Conservation (phyloP, 192 early-diverging fungal genomes). For the Coemansia sp. region DNA sequence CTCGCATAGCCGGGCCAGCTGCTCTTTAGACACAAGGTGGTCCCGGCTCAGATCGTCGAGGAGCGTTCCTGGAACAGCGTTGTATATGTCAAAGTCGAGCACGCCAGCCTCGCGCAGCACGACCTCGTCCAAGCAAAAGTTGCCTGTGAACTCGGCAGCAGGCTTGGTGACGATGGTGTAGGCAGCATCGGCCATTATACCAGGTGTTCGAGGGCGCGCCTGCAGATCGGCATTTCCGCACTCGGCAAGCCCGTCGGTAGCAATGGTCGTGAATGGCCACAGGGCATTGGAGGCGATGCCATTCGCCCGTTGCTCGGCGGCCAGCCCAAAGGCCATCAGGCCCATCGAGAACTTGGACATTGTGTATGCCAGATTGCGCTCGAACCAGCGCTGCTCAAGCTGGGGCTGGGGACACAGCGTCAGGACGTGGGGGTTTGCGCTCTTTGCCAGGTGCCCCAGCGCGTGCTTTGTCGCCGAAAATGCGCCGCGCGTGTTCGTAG, state of each 20-base stretch:
- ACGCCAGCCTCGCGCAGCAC: slow-evolving; percentile 65
- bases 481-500: slow-evolving; percentile 68
- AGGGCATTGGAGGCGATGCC: slow-evolving; percentile 70
- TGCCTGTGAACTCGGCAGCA: slow-evolving; percentile 54
- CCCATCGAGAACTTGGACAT: slow-evolving; percentile 67
- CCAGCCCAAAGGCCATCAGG: slow-evolving; percentile 65
- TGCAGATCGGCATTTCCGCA: slow-evolving; percentile 37
- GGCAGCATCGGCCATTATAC: slow-evolving; percentile 75
- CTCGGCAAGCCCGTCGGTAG: slow-evolving; percentile 61
- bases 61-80: slow-evolving; percentile 22
- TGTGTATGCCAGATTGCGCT: slow-evolving; percentile 58
- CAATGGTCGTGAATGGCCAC: slow-evolving; percentile 71
- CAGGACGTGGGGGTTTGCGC: slow-evolving; percentile 71
- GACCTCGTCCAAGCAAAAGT: slow-evolving; percentile 72
- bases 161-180: slow-evolving; percentile 62
- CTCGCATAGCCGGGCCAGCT: too few relatives aligned
- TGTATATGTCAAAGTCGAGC: slow-evolving; percentile 43
- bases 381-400: slow-evolving; percentile 65
- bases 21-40: too few relatives aligned
- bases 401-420: slow-evolving; percentile 66
- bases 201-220: slow-evolving; percentile 44
- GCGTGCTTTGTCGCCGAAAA: slow-evolving; percentile 67
- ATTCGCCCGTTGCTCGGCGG: slow-evolving; percentile 62
- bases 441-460: slow-evolving; percentile 64
- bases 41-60: too few relatives aligned